Evolutionary conservation across 306 rosid genomes (phyloP).

Genomic region (Gillenia trifoliata): DNA sequence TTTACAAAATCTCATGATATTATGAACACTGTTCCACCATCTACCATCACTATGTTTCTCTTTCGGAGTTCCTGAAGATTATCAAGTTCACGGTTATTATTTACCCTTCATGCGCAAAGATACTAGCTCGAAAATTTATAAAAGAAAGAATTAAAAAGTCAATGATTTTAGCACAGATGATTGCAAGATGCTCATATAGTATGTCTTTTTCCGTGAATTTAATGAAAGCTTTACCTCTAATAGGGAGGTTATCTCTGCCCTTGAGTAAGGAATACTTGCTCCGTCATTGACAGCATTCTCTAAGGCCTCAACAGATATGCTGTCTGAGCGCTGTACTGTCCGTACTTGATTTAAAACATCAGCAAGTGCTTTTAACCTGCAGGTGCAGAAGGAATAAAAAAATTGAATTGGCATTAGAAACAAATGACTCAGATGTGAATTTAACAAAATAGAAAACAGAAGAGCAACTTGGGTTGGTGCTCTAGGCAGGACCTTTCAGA

Average conservation of each 20-base stretch:
- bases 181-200: not conserved
- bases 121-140: not conserved
- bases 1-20: slow-evolving; percentile 32
- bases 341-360: slow-evolving; percentile 79
- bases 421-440: not conserved
- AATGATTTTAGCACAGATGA: not conserved
- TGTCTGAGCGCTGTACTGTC: slow-evolving; percentile 63
- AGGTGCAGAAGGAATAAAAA: not conserved
- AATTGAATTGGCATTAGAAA: slow-evolving; percentile 11
- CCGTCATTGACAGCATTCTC: slow-evolving; percentile 58
- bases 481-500: slow-evolving; percentile 56
- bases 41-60: slow-evolving; percentile 80
- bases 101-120: not conserved
- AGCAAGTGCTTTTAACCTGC: slow-evolving; percentile 76
- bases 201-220: not conserved
- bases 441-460: slow-evolving; percentile 7
- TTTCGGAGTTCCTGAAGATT: slow-evolving; percentile 77
- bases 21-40: slow-evolving; percentile 65
- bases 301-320: slow-evolving; percentile 56
- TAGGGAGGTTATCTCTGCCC: slow-evolving; percentile 50
- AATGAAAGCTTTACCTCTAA: slow-evolving; percentile 54
- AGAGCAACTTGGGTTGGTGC: not conserved
- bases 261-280: slow-evolving; percentile 42
- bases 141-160: not conserved
- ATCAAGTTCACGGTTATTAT: not conserved